phyloP scores from a whole-genome alignment of 2,329 filamentous ascomycete genomes.

The Ceratocystiopsis minuta region DNA sequence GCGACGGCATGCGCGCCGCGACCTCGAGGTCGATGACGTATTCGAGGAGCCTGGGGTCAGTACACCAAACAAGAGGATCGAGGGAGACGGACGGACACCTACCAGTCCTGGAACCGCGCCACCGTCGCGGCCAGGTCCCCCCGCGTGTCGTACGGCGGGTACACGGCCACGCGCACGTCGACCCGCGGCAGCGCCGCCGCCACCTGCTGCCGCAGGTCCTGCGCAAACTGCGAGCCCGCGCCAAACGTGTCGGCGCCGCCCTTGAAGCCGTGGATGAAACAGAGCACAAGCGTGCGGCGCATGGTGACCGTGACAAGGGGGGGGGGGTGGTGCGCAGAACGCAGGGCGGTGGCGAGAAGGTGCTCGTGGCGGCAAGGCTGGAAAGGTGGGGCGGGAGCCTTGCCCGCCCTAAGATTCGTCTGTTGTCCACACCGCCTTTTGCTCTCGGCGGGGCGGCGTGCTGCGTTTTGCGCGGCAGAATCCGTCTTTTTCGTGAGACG shows the following conservation, averaged over 20 bases:
- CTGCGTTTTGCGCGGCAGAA: too few species aligned
- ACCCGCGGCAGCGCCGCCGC: constrained; percentile 49
- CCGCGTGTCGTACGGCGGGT: constrained; percentile 67
- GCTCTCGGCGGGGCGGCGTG: too few species aligned
- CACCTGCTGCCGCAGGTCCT: constrained; percentile 48
- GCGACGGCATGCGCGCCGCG: constrained; percentile 57
- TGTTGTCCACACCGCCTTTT: too few species aligned
- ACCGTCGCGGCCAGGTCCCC: constrained; percentile 59
- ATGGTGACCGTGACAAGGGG: constrained; percentile 25
- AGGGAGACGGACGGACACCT: constrained; percentile 12
- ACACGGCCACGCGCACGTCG: constrained; percentile 49
- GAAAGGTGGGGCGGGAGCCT: too few species aligned
- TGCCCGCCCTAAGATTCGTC: too few species aligned
- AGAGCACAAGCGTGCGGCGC: constrained; percentile 65
- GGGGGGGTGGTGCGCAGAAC: too few species aligned
- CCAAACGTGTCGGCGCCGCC: constrained; percentile 66
- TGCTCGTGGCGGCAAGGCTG: too few species aligned
- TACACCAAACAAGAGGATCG: not conserved
- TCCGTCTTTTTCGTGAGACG: too few species aligned
- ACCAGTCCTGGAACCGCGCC: constrained; percentile 58
- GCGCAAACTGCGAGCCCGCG: constrained; percentile 45
- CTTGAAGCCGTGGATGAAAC: constrained; percentile 85
- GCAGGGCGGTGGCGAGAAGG: too few species aligned
- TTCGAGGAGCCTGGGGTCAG: constrained; percentile 51
- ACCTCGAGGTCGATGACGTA: constrained; percentile 93